Percentiles rank a stretch among this genome's conserved stretches.
Evolutionary conservation across 306 rosid genomes (phyloP).

Genomic region (Cucumis hystrix): DNA sequence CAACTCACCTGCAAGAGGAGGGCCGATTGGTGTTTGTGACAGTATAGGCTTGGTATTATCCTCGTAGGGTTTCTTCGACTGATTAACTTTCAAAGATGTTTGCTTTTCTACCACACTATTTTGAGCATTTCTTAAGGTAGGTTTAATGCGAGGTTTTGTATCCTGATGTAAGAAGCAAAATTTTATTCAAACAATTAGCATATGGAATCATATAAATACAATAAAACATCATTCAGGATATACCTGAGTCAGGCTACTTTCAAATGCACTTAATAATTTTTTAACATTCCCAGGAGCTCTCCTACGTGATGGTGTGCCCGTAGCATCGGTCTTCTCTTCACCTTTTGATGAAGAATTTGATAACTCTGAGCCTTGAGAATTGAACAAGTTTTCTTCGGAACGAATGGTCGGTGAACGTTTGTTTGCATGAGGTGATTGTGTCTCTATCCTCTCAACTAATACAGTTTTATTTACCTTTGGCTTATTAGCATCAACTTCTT

Average conservation of each 20-base stretch:
- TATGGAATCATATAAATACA: constrained; percentile 6
- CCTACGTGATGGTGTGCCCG: constrained; percentile 6
- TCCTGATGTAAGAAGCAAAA: constrained; percentile 35
- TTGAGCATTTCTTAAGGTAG: constrained; percentile 25
- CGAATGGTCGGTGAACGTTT: constrained; percentile 13
- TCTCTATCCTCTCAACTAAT: constrained; percentile 18
- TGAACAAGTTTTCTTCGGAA: constrained; percentile 10
- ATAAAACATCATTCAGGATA: neutral
- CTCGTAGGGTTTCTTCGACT: constrained; percentile 12
- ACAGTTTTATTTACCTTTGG: constrained; percentile 11
- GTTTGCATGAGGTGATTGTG: constrained; percentile 16
- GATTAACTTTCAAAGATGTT: constrained; percentile 10
- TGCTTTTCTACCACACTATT: constrained; percentile 11
- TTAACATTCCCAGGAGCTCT: constrained; percentile 43
- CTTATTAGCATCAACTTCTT: constrained; percentile 12
- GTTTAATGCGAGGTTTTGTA: constrained; percentile 33
- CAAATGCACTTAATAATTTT: constrained; percentile 68
- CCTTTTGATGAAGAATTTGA: constrained; percentile 13
- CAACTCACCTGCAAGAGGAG: constrained; percentile 12
- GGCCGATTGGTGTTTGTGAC: constrained; percentile 4
- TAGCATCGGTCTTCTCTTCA: constrained; percentile 8
- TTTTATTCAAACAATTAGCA: constrained; percentile 2
- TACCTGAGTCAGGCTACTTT: constrained; percentile 63
- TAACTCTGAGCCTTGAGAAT: constrained; percentile 18
- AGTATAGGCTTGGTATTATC: constrained; percentile 2